phyloP scores from a whole-genome alignment of 2,329 filamentous ascomycete species.

The Colletotrichum nymphaeae region DNA sequence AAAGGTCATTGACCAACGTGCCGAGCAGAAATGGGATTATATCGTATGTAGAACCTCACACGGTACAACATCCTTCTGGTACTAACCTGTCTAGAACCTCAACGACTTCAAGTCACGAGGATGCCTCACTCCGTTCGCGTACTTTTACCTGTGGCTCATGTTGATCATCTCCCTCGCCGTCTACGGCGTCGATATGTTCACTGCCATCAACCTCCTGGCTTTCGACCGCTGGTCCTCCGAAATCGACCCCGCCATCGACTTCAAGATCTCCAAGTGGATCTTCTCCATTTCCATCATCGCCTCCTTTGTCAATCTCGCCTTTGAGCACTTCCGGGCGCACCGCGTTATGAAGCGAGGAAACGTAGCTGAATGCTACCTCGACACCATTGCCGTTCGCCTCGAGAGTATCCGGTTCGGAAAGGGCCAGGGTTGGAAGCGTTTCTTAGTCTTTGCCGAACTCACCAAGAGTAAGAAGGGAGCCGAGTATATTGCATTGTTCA shows the following conservation, averaged over 20 bases:
- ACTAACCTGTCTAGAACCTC: conserved; percentile 51
- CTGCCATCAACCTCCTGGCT: conserved; percentile 87
- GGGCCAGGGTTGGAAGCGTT: conserved; percentile 86
- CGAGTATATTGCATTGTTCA: conserved; percentile 91
- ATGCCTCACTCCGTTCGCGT: conserved; percentile 82
- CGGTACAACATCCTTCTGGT: not conserved
- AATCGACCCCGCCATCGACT: conserved; percentile 81
- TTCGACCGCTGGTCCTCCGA: conserved; percentile 91
- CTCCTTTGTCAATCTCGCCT: conserved; percentile 84
- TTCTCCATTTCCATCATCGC: conserved; percentile 93
- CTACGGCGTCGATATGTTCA: conserved; percentile 92
- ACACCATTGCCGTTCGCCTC: conserved; percentile 85
- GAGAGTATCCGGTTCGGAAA: conserved; percentile 82
- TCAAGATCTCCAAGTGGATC: conserved; percentile 90
- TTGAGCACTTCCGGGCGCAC: conserved; percentile 82
- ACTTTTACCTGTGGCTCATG: conserved; percentile 86
- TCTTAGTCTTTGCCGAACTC: conserved; percentile 90
- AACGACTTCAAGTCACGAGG: conserved; percentile 87
- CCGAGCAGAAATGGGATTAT: conserved; percentile 95
- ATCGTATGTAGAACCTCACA: conserved; percentile 71
- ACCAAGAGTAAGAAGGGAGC: conserved; percentile 92
- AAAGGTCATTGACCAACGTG: conserved; percentile 73
- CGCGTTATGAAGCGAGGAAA: conserved; percentile 86
- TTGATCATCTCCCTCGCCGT: conserved; percentile 83
- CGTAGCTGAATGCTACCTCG: conserved; percentile 91